Evolutionary conservation across 768 basidiomycete species (phyloP).

Genomic region (Lactarius trivialis): DNA sequence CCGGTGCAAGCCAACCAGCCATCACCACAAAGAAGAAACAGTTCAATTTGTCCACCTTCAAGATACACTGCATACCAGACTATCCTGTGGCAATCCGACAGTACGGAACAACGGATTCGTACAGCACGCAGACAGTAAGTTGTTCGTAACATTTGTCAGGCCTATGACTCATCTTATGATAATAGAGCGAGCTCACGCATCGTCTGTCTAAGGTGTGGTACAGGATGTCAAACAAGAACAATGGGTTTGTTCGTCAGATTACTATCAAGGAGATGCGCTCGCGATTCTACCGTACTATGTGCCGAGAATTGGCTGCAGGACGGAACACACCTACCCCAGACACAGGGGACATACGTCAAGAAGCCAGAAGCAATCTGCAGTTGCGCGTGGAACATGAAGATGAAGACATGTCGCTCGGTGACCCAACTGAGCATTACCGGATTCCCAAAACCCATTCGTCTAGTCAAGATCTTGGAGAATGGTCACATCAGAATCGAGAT

Average conservation of each 20-base stretch:
- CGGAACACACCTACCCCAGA: no score
- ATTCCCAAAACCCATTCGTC: neutral
- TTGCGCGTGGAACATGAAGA: no score
- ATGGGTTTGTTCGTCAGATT: neutral
- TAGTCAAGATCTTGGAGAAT: neutral
- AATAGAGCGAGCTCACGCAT: neutral
- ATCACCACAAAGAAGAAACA: no score
- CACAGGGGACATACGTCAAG: no score
- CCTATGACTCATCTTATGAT: no score
- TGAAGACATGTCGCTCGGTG: no score
- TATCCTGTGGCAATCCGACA: neutral
- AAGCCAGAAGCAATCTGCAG: no score
- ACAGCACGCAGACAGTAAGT: neutral
- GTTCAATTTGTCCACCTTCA: neutral
- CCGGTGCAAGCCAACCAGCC: no score
- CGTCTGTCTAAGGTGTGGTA: neutral
- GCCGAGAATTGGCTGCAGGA: neutral
- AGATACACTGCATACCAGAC: neutral
- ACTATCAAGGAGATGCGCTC: neutral
- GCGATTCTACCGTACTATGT: neutral
- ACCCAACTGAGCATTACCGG: neutral
- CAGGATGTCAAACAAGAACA: neutral
- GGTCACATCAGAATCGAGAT: neutral
- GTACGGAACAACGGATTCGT: neutral
- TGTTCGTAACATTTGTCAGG: no score